A percentile compares a stretch with the other conserved stretches of the same genome.
Evolutionary conservation across 345 rosid species (phyloP).

Genomic region (Eucalyptus camaldulensis): DNA sequence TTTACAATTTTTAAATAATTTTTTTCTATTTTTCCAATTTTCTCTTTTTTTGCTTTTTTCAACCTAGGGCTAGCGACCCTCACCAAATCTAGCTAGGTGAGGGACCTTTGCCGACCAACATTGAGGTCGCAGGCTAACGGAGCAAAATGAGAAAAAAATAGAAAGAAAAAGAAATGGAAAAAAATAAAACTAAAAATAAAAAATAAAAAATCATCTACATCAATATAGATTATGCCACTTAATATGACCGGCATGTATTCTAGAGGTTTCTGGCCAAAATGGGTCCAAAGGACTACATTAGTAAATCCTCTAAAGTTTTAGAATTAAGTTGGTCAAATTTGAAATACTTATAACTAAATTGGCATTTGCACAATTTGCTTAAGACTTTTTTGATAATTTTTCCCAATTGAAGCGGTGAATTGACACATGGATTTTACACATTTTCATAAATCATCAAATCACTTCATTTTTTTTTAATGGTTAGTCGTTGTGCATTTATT

Average conservation of each 20-base stretch:
- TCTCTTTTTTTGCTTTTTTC: too few species aligned
- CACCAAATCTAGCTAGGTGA: rapidly evolving
- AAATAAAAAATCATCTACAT: rapidly evolving
- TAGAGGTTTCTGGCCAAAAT: background rate
- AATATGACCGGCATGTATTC: background rate
- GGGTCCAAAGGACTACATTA: background rate
- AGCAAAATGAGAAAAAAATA: background rate
- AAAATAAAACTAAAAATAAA: background rate
- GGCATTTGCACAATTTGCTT: background rate
- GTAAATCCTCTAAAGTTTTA: background rate
- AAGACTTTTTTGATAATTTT: background rate
- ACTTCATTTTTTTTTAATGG: background rate
- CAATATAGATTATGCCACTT: background rate
- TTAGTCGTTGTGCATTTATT: background rate
- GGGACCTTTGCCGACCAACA: background rate
- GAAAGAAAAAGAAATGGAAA: background rate
- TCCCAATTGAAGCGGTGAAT: background rate
- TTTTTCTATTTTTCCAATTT: too few species aligned
- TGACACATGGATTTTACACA: background rate
- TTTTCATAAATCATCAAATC: background rate
- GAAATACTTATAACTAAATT: rapidly evolving
- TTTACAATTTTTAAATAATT: too few species aligned
- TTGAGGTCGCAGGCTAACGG: rapidly evolving
- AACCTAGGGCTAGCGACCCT: background rate
- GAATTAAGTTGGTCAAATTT: background rate